Conservation (phyloP, 805 yeast species). For the Ogataea glucozyma region DNA sequence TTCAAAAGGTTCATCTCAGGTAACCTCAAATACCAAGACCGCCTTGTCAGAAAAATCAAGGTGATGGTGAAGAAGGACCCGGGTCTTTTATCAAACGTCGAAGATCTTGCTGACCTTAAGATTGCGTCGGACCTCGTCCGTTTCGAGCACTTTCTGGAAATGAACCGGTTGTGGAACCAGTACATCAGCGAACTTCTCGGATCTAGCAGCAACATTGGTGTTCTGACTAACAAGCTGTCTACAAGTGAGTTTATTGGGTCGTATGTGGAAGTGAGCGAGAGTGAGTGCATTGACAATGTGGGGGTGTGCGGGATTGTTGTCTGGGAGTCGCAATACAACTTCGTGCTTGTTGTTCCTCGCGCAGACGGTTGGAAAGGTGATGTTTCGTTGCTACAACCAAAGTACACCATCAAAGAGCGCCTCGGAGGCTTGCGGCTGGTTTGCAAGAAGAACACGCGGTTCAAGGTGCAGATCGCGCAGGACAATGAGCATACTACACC, state of each 20-base stretch:
- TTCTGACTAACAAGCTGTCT: slow-evolving; percentile 56
- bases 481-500: too few species aligned
- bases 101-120: slow-evolving; percentile 25
- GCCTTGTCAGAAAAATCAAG: slow-evolving; percentile 39
- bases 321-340: slow-evolving; percentile 79
- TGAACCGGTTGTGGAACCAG: slow-evolving; percentile 71
- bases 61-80: slow-evolving; percentile 27
- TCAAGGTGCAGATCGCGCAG: slow-evolving; percentile 49
- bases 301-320: slow-evolving; percentile 75
- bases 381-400: slow-evolving; percentile 17
- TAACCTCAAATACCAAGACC: slow-evolving; percentile 42
- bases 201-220: slow-evolving; percentile 25
- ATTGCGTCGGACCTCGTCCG: slow-evolving; percentile 29
- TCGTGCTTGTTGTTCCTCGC: slow-evolving; percentile 58
- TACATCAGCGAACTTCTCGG: slow-evolving; percentile 62
- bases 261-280: slow-evolving; percentile 53
- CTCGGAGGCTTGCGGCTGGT: slow-evolving; percentile 68
- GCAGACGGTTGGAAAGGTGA: slow-evolving; percentile 39
- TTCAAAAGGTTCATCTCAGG: slow-evolving; percentile 42
- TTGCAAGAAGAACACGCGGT: slow-evolving; percentile 67
- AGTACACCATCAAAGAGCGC: slow-evolving; percentile 28
- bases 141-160: slow-evolving; percentile 51
- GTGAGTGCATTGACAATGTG: slow-evolving; percentile 55
- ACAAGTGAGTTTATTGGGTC: slow-evolving; percentile 85
- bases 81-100: slow-evolving; percentile 16